Conservation (phyloP, 352 stramenopile genomes). For the Aphanomyces euteiches region DNA sequence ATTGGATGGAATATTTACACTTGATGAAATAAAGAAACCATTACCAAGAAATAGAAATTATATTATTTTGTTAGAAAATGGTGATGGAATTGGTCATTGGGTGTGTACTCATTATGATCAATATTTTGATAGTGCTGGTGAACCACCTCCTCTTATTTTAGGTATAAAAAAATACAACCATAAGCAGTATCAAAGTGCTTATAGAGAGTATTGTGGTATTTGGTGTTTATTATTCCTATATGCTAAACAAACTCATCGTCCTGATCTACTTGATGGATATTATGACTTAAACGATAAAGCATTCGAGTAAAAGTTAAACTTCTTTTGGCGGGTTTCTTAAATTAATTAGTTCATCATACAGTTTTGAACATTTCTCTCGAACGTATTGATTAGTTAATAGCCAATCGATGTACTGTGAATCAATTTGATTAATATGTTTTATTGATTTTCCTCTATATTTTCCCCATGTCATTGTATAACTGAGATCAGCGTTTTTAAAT, state of each 20-base stretch:
- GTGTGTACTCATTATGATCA: background rate
- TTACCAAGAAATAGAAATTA: background rate
- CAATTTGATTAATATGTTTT: no score
- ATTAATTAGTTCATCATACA: no score
- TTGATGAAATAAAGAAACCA: conserved; percentile 1
- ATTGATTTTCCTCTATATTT: no score
- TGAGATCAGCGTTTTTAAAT: no score
- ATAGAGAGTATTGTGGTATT: conserved; percentile 3
- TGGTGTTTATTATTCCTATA: conserved; percentile 6
- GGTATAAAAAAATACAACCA: background rate
- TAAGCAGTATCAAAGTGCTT: background rate
- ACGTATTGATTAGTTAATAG: no score
- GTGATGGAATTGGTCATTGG: conserved; percentile 3
- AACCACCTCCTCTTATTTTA: background rate
- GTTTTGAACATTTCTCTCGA: no score
- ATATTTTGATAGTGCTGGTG: background rate
- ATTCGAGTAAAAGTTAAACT: background rate
- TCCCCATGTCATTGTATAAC: no score
- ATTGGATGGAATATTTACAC: conserved; percentile 6
- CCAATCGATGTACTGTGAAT: no score
- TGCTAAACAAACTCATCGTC: background rate
- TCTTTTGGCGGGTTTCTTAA: no score
- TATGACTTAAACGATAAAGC: background rate
- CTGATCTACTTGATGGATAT: background rate
- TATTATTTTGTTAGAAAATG: background rate